phyloP scores from a whole-genome alignment of 352 stramenopile genomes.

The Blastocystis sp. region DNA sequence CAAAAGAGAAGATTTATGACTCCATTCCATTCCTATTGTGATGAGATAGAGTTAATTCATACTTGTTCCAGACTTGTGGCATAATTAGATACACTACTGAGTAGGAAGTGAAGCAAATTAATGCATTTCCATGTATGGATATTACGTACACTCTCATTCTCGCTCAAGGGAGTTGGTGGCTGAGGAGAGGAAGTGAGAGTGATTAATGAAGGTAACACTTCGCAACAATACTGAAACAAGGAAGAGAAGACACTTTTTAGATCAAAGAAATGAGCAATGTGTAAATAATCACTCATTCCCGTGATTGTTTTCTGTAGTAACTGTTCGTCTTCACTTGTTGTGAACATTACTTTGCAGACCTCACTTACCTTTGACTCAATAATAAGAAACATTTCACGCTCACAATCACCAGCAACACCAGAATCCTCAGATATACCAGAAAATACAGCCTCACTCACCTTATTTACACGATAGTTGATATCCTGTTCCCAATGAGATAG shows the following conservation, averaged over 20 bases:
- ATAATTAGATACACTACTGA: constrained; percentile 6
- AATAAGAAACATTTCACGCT: constrained; percentile 91
- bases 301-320: not conserved
- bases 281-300: constrained; percentile 34
- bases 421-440: constrained; percentile 7
- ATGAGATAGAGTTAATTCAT: no score
- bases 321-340: constrained; percentile 50
- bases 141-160: not conserved
- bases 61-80: constrained; percentile 4
- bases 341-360: constrained; percentile 78
- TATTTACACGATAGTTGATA: constrained; percentile 67
- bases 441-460: constrained; percentile 69
- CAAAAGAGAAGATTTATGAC: constrained; percentile 43
- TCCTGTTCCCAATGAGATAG: constrained; percentile 68
- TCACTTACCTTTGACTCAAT: constrained; percentile 92
- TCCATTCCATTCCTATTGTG: constrained; percentile 40
- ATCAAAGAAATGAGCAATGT: constrained; percentile 37
- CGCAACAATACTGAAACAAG: not conserved
- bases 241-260: not conserved
- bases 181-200: not conserved
- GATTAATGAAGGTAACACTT: not conserved
- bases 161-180: not conserved
- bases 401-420: constrained; percentile 65
- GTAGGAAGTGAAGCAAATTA: not conserved
- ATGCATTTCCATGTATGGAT: constrained; percentile 34